Conservation (phyloP, 2,329 filamentous ascomycete genomes). For the Aspergillus pseudoglaucus region DNA sequence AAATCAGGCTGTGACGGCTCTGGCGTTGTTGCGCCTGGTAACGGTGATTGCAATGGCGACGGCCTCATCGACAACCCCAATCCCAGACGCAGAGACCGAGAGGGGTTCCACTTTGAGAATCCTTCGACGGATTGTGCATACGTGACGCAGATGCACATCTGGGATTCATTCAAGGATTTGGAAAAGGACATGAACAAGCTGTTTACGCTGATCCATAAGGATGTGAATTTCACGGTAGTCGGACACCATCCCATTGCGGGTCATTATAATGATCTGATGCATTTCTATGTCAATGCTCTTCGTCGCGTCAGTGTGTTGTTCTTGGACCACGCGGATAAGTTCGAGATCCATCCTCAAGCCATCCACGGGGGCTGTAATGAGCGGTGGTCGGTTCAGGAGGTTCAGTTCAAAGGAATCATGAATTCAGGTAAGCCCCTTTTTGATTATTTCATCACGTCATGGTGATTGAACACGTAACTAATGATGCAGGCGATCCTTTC, state of each 20-base stretch:
- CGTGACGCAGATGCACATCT: slow-evolving; percentile 26
- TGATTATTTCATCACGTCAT: neutral
- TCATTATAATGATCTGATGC: slow-evolving; percentile 24
- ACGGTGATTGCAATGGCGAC: slow-evolving; percentile 21
- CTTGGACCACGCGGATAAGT: slow-evolving; percentile 22
- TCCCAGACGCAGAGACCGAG: slow-evolving; percentile 9
- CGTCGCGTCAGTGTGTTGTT: slow-evolving; percentile 23
- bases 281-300: slow-evolving; percentile 29
- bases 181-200: slow-evolving; percentile 27
- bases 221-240: slow-evolving; percentile 27
- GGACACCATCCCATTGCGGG: slow-evolving; percentile 29
- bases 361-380: slow-evolving; percentile 29
- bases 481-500: slow-evolving; percentile 19
- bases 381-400: slow-evolving; percentile 27
- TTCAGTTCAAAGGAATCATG: slow-evolving; percentile 25
- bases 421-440: slow-evolving; percentile 22
- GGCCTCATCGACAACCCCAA: slow-evolving; percentile 18
- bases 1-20: slow-evolving; percentile 19
- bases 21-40: slow-evolving; percentile 19
- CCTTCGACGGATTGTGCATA: slow-evolving; percentile 26
- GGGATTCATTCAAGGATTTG: slow-evolving; percentile 26
- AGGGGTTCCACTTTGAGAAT: slow-evolving; percentile 27
- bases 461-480: neutral
- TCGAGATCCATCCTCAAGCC: slow-evolving; percentile 23
- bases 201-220: slow-evolving; percentile 27